These are phyloP conservation scores for Aspergillus versicolor DNA, from an alignment of 2,329 filamentous ascomycete genomes.

Conservation along the genomic window DNA sequence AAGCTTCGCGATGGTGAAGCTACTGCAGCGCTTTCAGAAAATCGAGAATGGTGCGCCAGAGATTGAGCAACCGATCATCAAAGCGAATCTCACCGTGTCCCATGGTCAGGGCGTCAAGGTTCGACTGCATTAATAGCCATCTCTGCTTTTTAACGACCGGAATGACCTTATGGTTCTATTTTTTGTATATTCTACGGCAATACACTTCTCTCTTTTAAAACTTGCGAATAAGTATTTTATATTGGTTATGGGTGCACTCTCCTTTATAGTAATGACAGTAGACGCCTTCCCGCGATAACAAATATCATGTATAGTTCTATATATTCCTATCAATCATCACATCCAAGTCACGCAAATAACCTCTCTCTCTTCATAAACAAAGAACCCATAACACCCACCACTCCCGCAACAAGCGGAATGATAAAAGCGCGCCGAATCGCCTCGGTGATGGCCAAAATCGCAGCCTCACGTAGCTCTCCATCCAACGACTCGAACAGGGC, in stretches of 20 bases:
- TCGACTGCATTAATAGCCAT: constrained; percentile 21
- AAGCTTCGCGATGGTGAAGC: constrained; percentile 38
- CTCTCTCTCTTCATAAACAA: neutral
- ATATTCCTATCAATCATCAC: too few species aligned
- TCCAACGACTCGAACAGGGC: constrained; percentile 28
- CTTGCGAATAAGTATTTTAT: too few species aligned
- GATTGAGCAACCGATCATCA: constrained; percentile 29
- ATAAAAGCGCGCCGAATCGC: neutral
- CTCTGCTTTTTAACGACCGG: neutral
- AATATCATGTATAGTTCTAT: too few species aligned
- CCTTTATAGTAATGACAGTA: too few species aligned
- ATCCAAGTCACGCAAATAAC: neutral
- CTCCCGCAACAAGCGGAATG: neutral
- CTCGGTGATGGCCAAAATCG: constrained; percentile 30
- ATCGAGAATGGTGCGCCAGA: constrained; percentile 36
- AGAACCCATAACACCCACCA: neutral
- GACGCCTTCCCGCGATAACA: too few species aligned
- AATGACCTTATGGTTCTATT: neutral
- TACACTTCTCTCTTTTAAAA: too few species aligned
- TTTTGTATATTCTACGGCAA: neutral
- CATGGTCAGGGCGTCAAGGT: constrained; percentile 32
- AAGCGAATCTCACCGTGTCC: constrained; percentile 32
- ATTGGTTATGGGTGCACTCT: too few species aligned
- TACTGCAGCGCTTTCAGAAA: constrained; percentile 39
- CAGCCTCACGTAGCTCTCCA: constrained; percentile 23